Evolutionary conservation across 495 filamentous ascomycete species (phyloP).

Genomic region (Hapsidospora chrysogenum): DNA sequence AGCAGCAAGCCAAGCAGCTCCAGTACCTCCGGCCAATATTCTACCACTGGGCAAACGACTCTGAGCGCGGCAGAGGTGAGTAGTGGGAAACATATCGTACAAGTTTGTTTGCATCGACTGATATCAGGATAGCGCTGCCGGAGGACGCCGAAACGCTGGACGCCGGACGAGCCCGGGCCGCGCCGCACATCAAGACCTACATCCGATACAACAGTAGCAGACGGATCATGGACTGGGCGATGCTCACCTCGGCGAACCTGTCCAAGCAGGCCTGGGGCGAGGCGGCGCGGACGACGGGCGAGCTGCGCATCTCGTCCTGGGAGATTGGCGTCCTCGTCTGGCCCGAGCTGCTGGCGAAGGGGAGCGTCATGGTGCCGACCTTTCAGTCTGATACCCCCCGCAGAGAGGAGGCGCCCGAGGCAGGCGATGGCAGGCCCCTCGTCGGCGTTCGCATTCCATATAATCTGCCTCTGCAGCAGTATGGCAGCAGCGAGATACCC

Average conservation of each 20-base stretch:
- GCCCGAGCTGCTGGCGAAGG: constrained; percentile 46
- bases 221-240: constrained; percentile 69
- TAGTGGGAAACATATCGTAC: no score
- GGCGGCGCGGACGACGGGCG: constrained; percentile 27
- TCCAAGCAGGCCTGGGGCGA: constrained; percentile 88
- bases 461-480: constrained; percentile 54
- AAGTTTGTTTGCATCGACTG: no score
- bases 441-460: constrained; percentile 75
- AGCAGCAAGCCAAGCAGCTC: constrained; percentile 56
- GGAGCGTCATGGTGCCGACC: constrained; percentile 47
- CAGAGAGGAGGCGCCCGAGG: constrained; percentile 1
- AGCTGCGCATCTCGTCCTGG: constrained; percentile 61
- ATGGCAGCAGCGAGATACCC: constrained; percentile 44
- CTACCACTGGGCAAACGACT: constrained; percentile 48
- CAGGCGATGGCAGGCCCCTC: constrained; percentile 9
- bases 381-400: constrained; percentile 43
- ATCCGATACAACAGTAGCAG: constrained; percentile 44
- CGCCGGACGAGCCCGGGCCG: constrained; percentile 50
- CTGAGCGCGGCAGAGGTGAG: constrained; percentile 19
- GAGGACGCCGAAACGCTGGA: constrained; percentile 9
- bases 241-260: constrained; percentile 73
- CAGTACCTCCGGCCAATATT: constrained; percentile 54
- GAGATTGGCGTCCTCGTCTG: constrained; percentile 78
- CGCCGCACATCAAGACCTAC: constrained; percentile 87
- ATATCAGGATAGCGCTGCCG: constrained; percentile 5